phyloP scores from a whole-genome alignment of 768 basidiomycete genomes.

The Pleurotus djamor region DNA sequence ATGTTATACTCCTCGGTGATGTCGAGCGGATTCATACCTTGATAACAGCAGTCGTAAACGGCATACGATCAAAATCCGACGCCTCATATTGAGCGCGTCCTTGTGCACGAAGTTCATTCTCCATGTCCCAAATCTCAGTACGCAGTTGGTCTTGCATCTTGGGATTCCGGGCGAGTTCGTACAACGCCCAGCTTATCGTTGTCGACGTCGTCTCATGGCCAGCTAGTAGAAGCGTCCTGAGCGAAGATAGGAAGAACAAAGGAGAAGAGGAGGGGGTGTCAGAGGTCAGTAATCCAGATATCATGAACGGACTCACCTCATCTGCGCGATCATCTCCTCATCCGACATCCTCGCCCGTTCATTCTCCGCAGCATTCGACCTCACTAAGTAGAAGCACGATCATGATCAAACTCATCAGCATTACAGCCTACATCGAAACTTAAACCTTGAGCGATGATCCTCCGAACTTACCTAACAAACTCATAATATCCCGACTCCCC shows the following conservation, averaged over 20 bases:
- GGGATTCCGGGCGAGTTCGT: slow-evolving; percentile 46
- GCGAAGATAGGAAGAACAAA: too few species aligned
- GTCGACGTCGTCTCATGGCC: slow-evolving; percentile 48
- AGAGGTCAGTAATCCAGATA: too few species aligned
- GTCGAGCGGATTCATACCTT: slow-evolving; percentile 12
- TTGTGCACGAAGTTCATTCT: slow-evolving; percentile 10
- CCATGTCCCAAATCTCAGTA: slow-evolving; percentile 32
- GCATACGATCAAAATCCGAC: slow-evolving; percentile 29
- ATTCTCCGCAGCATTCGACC: slow-evolving; percentile 33
- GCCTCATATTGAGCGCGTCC: slow-evolving; percentile 13
- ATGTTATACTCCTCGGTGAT: too few species aligned
- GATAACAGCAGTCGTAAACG: slow-evolving; percentile 19
- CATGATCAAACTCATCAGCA: too few species aligned
- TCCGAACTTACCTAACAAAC: slow-evolving; percentile 22
- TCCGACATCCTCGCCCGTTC: slow-evolving; percentile 24
- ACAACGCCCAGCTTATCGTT: slow-evolving; percentile 45
- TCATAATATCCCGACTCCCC: slow-evolving; percentile 20
- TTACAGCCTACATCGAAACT: too few species aligned
- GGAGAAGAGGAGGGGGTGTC: neutral
- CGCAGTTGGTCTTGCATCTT: slow-evolving; percentile 49
- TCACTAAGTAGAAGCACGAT: slow-evolving; percentile 19
- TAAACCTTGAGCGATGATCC: too few species aligned
- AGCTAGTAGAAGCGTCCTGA: slow-evolving; percentile 26
- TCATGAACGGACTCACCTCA: slow-evolving; percentile 10
- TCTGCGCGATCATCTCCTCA: slow-evolving; percentile 30